phyloP scores from a whole-genome alignment of 163 green algal species.

The Trebouxia gelatinosa region DNA sequence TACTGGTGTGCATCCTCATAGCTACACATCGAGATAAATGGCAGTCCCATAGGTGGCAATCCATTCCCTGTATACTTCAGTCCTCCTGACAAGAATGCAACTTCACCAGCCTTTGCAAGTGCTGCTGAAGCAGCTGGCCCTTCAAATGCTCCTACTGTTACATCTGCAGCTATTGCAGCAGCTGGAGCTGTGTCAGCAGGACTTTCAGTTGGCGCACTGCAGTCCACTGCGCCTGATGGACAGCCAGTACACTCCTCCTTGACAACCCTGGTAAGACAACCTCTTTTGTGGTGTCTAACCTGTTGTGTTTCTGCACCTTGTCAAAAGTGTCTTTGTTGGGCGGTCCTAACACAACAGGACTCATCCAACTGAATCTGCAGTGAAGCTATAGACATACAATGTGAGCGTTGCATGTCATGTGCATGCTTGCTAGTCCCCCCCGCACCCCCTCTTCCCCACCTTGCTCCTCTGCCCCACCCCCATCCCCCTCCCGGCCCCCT shows the following conservation, averaged over 20 bases:
- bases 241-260: background rate
- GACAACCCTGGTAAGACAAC: constrained; percentile 7
- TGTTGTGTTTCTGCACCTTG: background rate
- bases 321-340: too few species aligned
- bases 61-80: constrained; percentile 89
- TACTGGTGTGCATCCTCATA: too few species aligned
- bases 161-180: constrained; percentile 42
- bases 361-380: too few species aligned
- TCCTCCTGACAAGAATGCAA: constrained; percentile 42
- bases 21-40: constrained; percentile 74
- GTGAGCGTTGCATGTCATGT: too few species aligned
- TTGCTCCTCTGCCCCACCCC: too few species aligned
- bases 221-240: constrained; percentile 16
- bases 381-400: too few species aligned
- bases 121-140: constrained; percentile 25
- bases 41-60: constrained; percentile 67
- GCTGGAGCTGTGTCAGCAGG: constrained; percentile 39
- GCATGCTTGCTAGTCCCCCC: too few species aligned
- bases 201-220: constrained; percentile 7
- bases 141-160: constrained; percentile 40
- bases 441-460: too few species aligned
- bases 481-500: too few species aligned
- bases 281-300: background rate
- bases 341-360: too few species aligned
- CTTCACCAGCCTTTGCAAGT: constrained; percentile 13